Conservation (phyloP, 345 rosid species). For the Populus tremula region DNA sequence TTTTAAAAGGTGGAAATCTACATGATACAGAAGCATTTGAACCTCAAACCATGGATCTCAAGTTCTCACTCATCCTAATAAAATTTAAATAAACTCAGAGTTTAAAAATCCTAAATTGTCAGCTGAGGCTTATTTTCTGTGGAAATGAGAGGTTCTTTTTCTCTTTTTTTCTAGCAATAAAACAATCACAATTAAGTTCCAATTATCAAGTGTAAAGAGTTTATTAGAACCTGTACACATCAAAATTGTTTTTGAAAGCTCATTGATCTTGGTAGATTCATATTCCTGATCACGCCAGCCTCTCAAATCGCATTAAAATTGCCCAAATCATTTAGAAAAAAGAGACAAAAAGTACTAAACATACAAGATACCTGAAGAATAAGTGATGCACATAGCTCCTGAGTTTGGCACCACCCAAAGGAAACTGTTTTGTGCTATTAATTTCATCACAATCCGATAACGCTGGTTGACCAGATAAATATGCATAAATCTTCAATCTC, state of each 20-base stretch:
- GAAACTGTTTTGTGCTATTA: not conserved
- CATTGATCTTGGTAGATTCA: not conserved
- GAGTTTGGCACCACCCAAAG: slow-evolving; percentile 19
- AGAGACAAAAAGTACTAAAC: not conserved
- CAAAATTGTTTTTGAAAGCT: not conserved
- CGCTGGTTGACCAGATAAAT: slow-evolving; percentile 19
- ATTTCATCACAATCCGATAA: not conserved
- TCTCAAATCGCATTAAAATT: not conserved
- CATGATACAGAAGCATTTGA: too few species aligned
- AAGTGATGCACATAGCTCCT: slow-evolving; percentile 22
- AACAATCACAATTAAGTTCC: too few species aligned
- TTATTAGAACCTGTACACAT: not conserved
- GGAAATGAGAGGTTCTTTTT: too few species aligned
- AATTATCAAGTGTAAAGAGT: too few species aligned
- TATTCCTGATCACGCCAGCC: not conserved
- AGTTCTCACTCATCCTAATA: too few species aligned
- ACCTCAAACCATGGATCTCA: too few species aligned
- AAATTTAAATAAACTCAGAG: too few species aligned
- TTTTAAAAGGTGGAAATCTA: too few species aligned
- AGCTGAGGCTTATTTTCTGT: too few species aligned
- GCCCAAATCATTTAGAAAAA: not conserved
- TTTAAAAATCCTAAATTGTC: too few species aligned
- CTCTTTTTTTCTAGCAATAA: too few species aligned
- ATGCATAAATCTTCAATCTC: not conserved
- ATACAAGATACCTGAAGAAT: not conserved